Percentiles rank a stretch among this genome's conserved stretches.
Conservation (phyloP, 352 stramenopile species). For the Phytopythium cucurbitacearum region DNA sequence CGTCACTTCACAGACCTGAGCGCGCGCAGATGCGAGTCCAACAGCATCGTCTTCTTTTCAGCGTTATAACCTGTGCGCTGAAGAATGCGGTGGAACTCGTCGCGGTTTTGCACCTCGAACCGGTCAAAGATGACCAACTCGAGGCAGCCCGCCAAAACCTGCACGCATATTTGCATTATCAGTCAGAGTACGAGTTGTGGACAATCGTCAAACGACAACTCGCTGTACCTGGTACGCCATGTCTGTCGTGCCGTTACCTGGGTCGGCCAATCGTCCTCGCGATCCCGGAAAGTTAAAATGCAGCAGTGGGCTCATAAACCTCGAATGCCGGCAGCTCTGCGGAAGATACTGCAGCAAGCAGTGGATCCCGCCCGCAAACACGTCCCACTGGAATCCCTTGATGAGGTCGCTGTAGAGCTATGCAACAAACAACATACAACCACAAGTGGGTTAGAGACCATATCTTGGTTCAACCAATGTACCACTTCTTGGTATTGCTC, state of each 20-base stretch:
- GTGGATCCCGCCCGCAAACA: slow-evolving; percentile 79
- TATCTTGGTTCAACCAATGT: no score
- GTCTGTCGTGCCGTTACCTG: slow-evolving; percentile 79
- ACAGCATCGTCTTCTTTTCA: slow-evolving; percentile 63
- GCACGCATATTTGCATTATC: background rate
- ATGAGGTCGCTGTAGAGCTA: slow-evolving; percentile 77
- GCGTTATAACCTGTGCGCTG: slow-evolving; percentile 54
- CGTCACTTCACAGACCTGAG: slow-evolving; percentile 24
- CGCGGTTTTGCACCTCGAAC: slow-evolving; percentile 53
- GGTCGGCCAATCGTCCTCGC: slow-evolving; percentile 49
- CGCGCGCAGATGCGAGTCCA: slow-evolving; percentile 64
- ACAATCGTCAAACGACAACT: background rate
- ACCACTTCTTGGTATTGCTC: background rate
- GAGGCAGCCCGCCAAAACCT: slow-evolving; percentile 70
- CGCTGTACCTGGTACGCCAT: slow-evolving; percentile 56
- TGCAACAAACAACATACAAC: slow-evolving; percentile 4
- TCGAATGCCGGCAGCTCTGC: slow-evolving; percentile 50
- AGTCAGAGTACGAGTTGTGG: background rate
- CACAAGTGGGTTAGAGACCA: no score
- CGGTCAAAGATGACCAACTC: slow-evolving; percentile 86
- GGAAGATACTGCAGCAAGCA: slow-evolving; percentile 81
- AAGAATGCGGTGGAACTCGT: slow-evolving; percentile 62
- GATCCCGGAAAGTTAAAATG: slow-evolving; percentile 79
- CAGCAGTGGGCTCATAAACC: slow-evolving; percentile 61
- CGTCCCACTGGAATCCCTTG: slow-evolving; percentile 81